phyloP scores from a whole-genome alignment of 805 yeast genomes.

The Lachancea lanzarotensis region DNA sequence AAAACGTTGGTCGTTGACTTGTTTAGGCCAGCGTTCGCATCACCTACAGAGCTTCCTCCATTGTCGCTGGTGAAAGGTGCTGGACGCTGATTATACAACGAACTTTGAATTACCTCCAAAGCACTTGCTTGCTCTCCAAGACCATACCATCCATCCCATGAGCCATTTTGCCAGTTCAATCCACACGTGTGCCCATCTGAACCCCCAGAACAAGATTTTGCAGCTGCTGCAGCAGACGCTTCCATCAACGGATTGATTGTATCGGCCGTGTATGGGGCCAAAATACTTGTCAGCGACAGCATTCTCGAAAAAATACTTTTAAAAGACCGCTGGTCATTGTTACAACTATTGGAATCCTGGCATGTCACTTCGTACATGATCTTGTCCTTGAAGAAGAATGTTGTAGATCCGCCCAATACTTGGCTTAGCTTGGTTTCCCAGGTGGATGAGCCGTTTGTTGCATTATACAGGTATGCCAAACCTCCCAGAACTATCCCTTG shows the following conservation, averaged over 20 bases:
- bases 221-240: slow-evolving; percentile 60
- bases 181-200: slow-evolving; percentile 74
- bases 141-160: slow-evolving; percentile 63
- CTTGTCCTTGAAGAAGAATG: slow-evolving; percentile 41
- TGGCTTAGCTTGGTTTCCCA: slow-evolving; percentile 46
- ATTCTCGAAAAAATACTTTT: slow-evolving; percentile 62
- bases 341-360: slow-evolving; percentile 46
- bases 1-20: slow-evolving; percentile 35
- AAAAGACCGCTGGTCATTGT: slow-evolving; percentile 72
- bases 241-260: slow-evolving; percentile 38
- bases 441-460: slow-evolving; percentile 42
- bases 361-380: slow-evolving; percentile 62
- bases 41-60: slow-evolving; percentile 54
- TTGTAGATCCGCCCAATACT: slow-evolving; percentile 40
- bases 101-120: slow-evolving; percentile 51
- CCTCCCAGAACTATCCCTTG: slow-evolving; percentile 65
- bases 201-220: slow-evolving; percentile 68
- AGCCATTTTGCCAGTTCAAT: slow-evolving; percentile 49
- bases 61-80: slow-evolving; percentile 47
- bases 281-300: slow-evolving; percentile 49
- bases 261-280: slow-evolving; percentile 45
- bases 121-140: slow-evolving; percentile 78
- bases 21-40: slow-evolving; percentile 46
- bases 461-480: slow-evolving; percentile 60
- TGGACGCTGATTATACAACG: slow-evolving; percentile 39